phyloP scores from a whole-genome alignment of 2,329 filamentous ascomycete genomes.

The Knufia fluminis region DNA sequence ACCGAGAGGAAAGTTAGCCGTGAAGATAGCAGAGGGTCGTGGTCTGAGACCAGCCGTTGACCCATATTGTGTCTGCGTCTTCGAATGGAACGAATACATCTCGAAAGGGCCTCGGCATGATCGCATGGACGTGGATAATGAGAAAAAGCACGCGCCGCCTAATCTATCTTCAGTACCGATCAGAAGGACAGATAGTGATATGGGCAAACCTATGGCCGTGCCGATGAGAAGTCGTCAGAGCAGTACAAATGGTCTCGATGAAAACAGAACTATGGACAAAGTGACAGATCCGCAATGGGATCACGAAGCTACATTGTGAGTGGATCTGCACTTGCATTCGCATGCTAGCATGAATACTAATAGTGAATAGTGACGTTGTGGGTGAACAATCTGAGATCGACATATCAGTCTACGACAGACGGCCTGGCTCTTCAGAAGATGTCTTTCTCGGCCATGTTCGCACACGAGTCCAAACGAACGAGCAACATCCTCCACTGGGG shows the following conservation, averaged over 20 bases:
- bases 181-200: slow-evolving; percentile 67
- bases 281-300: slow-evolving; percentile 89
- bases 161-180: slow-evolving; percentile 49
- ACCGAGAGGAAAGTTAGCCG: slow-evolving; percentile 77
- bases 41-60: slow-evolving; percentile 73
- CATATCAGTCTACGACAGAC: slow-evolving; percentile 82
- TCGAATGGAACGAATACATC: slow-evolving; percentile 93
- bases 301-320: slow-evolving; percentile 90
- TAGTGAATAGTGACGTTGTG: slow-evolving; percentile 66
- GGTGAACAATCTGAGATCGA: slow-evolving; percentile 84
- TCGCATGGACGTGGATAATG: slow-evolving; percentile 51
- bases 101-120: slow-evolving; percentile 69
- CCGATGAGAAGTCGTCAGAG: slow-evolving; percentile 96
- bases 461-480: slow-evolving; percentile 61
- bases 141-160: slow-evolving; percentile 46
- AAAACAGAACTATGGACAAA: slow-evolving; percentile 52
- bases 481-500: slow-evolving; percentile 61
- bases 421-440: slow-evolving; percentile 55
- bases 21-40: slow-evolving; percentile 79
- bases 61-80: slow-evolving; percentile 92
- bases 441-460: slow-evolving; percentile 87
- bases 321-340: slow-evolving; percentile 27
- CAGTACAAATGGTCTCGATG: slow-evolving; percentile 78
- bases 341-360: slow-evolving; percentile 24
- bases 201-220: slow-evolving; percentile 80